Percentiles rank a stretch among this genome's conserved stretches.
These are phyloP conservation scores for Apiospora arundinis DNA, from an alignment of 2,329 filamentous ascomycete species.

Conservation along the genomic window DNA sequence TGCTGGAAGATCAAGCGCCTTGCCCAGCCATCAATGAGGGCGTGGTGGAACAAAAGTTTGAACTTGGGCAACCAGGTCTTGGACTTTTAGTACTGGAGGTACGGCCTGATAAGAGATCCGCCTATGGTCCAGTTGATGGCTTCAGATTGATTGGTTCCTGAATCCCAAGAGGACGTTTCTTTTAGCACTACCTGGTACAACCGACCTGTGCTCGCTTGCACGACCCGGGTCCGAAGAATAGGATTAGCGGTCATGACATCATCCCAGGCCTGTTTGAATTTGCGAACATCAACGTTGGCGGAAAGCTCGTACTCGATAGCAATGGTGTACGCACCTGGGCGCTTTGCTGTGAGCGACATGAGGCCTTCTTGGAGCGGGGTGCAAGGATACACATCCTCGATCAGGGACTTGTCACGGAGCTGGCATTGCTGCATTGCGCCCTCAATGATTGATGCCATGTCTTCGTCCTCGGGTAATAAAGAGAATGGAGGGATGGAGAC, in stretches of 20 bases:
- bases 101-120: no score
- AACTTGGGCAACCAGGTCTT: no score
- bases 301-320: no score
- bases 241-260: background rate
- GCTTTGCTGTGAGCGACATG: background rate
- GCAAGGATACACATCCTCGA: background rate
- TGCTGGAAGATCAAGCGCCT: no score
- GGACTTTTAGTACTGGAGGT: no score
- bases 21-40: no score
- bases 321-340: background rate
- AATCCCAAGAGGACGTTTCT: no score
- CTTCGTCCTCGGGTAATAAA: background rate
- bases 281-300: background rate
- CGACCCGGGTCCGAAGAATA: background rate
- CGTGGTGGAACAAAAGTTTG: no score
- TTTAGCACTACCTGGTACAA: no score
- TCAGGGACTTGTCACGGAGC: background rate
- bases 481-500: background rate
- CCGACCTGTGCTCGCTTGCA: background rate
- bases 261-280: background rate
- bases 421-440: background rate
- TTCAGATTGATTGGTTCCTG: no score
- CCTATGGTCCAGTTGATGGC: no score
- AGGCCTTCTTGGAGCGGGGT: slow-evolving; percentile 1
- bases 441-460: no score